Conservation (phyloP, 2,329 filamentous ascomycete species). For the Volutella citrinella region DNA sequence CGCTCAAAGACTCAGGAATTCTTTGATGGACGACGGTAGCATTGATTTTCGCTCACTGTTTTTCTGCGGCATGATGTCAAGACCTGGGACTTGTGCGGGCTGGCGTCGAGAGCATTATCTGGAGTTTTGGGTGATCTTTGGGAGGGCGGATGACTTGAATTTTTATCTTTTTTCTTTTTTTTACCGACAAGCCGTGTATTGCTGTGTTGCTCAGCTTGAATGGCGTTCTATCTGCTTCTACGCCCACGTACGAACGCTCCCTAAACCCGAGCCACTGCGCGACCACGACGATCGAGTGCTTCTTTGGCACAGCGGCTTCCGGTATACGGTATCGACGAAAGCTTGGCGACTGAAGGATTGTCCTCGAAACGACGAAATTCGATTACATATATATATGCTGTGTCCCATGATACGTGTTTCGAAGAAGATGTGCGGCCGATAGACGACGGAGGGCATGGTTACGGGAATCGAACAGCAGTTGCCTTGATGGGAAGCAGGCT, state of each 20-base stretch:
- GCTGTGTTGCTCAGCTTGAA: conserved; percentile 12
- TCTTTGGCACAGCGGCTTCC: too few species aligned
- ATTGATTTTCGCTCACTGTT: conserved; percentile 17
- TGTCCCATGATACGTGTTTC: too few species aligned
- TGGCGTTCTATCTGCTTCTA: conserved; percentile 11
- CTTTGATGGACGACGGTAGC: conserved; percentile 51
- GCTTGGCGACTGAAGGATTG: conserved; percentile 3
- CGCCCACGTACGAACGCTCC: conserved; percentile 9
- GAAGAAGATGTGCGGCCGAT: too few species aligned
- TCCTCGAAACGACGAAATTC: conserved; percentile 2
- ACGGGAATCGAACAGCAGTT: too few species aligned
- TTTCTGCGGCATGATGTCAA: too few species aligned
- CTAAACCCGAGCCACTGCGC: too few species aligned
- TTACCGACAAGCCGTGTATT: conserved; percentile 19
- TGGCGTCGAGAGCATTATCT: conserved; percentile 27
- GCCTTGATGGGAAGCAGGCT: too few species aligned
- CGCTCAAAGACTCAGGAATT: conserved; percentile 96
- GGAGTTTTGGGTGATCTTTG: conserved; percentile 20
- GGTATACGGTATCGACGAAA: conserved; percentile 9
- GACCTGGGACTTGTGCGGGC: conserved; percentile 15
- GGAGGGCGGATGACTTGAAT: conserved; percentile 19
- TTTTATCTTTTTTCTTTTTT: conserved; percentile 19
- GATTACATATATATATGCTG: too few species aligned
- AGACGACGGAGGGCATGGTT: too few species aligned
- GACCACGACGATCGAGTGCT: too few species aligned